Base-by-base conservation (phyloP, 164 flowering plant species). In the Vitis riparia region DNA sequence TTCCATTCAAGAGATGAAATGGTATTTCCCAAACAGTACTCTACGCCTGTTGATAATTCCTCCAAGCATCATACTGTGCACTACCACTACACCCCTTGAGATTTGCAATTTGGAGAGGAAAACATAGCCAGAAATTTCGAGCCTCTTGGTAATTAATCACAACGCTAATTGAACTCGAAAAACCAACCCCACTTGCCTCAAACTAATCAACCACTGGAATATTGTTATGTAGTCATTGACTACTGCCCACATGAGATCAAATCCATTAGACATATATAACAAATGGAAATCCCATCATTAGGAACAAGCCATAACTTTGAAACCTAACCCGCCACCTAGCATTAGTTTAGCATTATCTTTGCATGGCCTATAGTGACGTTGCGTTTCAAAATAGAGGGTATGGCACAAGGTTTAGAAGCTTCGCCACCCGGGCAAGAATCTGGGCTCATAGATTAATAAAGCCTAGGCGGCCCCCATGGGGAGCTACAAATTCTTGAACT, bases 381-480 rank as follows among this genome's bases (percentile, higher is more conserved):
- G 37, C 68, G 30, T 50, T 37, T 29, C 62, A 73, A 49, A 52
- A 56, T 37, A 37, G 44, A 3, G 44, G 44, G 44, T 37, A 15
- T 19, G 71, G 71, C 80, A 68, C 77, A 76, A 72, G 71, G 79
- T 78, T 80, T 86, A 77, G 89, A 83, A 85, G 82, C 79, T 86
- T 86, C 89, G 75, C 62, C 60, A 13, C 71, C 65, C 65, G 51
- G 74, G 69, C 77, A 73, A 73, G 80, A 82, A 81, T 83, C 84
- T 78, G 44, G 62, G 56, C 69, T 55, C 55, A 1, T 61, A 67
- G 47, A 67, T 49, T 62, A 71, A 69, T 63, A 52, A 37, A 37
- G 7, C 52, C 63, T 13, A 48, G 51, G 72, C 63, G 51, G 72
- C 63, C 37, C 23, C 29, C 8, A 65, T n/a, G 69, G 19, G 23